Evolutionary conservation across 129 eudicot genomes (phyloP).

Genomic region (Pseudognaphalium luteoalbum): DNA sequence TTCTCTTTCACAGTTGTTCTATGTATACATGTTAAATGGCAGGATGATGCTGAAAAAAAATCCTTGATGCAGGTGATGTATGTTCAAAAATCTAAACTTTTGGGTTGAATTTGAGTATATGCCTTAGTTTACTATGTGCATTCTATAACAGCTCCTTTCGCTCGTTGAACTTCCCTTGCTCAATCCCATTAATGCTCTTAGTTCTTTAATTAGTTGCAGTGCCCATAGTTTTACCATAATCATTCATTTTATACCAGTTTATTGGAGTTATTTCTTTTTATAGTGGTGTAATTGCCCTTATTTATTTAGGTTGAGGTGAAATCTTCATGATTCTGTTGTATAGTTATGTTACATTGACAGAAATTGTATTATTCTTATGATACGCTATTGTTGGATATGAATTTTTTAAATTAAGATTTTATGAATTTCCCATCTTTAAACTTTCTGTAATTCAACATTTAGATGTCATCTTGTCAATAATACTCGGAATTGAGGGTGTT

Average conservation of each 20-base stretch:
- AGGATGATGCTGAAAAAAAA: slow-evolving; percentile 5
- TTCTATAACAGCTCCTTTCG: slow-evolving; percentile 12
- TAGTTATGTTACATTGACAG: slow-evolving; percentile 4
- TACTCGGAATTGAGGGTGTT: background rate
- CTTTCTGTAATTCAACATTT: background rate
- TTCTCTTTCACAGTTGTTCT: slow-evolving; percentile 1
- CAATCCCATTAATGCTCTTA: slow-evolving; percentile 3
- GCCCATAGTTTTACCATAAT: background rate
- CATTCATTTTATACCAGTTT: background rate
- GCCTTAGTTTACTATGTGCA: slow-evolving; percentile 1
- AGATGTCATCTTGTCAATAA: background rate
- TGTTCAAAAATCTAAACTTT: slow-evolving; percentile 28
- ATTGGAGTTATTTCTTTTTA: background rate
- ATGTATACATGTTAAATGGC: background rate
- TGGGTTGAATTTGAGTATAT: slow-evolving; percentile 13
- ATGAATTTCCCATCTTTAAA: background rate
- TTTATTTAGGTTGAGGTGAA: background rate
- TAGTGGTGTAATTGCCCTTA: background rate
- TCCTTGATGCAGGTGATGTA: slow-evolving; percentile 13
- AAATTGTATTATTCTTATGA: background rate
- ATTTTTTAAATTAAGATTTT: background rate
- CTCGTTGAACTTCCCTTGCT: background rate
- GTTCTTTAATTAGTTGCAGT: slow-evolving; percentile 4
- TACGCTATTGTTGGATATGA: background rate
- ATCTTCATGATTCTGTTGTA: background rate